Evolutionary conservation across 2,329 filamentous ascomycete genomes (phyloP).

Genomic region (Hypoxylon rubiginosum): DNA sequence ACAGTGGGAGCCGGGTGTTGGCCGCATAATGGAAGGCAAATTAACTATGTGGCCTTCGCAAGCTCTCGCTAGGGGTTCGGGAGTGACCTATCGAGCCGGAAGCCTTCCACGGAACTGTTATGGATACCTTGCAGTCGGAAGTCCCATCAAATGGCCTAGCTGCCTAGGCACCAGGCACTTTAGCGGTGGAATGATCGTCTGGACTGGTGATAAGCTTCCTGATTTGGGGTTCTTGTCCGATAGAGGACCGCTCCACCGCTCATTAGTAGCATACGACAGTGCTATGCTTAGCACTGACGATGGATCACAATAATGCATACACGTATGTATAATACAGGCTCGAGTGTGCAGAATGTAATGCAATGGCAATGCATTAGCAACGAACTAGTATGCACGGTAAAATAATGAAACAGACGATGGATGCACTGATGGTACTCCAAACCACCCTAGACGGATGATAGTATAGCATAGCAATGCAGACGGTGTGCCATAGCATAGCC

Average conservation of each 20-base stretch:
- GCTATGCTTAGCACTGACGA: conserved; percentile 7
- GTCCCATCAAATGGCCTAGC: conserved; percentile 29
- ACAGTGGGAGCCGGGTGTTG: conserved; percentile 43
- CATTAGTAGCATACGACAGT: conserved; percentile 19
- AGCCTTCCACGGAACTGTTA: conserved; percentile 46
- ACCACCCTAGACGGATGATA: conserved; percentile 10
- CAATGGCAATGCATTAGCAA: conserved; percentile 34
- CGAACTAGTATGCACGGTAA: conserved; percentile 41
- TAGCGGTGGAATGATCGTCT: conserved; percentile 43
- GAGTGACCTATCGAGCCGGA: conserved; percentile 45
- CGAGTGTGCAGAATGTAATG: conserved; percentile 18
- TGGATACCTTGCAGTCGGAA: conserved; percentile 44
- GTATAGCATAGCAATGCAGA: conserved; percentile 21
- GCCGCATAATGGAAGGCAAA: conserved; percentile 48
- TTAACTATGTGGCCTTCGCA: conserved; percentile 31
- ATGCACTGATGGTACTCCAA: conserved; percentile 34
- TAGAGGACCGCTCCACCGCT: conserved; percentile 33
- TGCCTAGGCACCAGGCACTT: conserved; percentile 28
- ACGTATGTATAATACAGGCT: background rate
- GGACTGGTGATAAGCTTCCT: conserved; percentile 41
- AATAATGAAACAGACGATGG: conserved; percentile 49
- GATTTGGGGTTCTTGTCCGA: conserved; percentile 43
- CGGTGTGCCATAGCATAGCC: conserved; percentile 19
- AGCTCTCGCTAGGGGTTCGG: conserved; percentile 30
- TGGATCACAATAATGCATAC: conserved; percentile 37